Conservation (phyloP, 1,139 yeast genomes). For the Zygosaccharomyces pseudobailii region DNA sequence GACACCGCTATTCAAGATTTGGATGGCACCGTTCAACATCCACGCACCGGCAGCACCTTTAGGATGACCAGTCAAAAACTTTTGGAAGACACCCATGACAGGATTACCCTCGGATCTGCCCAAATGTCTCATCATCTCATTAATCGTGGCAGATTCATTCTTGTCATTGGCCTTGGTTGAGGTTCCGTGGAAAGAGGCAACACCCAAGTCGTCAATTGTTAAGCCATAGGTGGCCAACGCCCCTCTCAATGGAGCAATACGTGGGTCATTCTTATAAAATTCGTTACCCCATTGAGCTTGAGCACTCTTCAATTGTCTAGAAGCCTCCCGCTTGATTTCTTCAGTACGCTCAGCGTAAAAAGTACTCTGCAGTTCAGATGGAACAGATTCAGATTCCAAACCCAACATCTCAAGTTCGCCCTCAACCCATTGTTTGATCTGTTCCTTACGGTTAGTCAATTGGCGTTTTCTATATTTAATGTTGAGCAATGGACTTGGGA, state of each 20-base stretch:
- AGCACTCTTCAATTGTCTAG: constrained; percentile 81
- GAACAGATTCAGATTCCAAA: constrained; percentile 61
- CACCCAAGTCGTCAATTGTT: constrained; percentile 90
- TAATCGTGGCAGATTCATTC: constrained; percentile 90
- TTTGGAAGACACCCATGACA: constrained; percentile 96
- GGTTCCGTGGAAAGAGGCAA: constrained; percentile 99
- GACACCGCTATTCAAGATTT: constrained; percentile 83
- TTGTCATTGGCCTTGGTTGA: constrained; percentile 97
- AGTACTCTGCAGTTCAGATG: constrained; percentile 41
- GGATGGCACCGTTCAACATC: constrained; percentile 99
- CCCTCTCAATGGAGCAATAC: constrained; percentile 96
- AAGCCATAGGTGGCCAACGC: constrained; percentile 91
- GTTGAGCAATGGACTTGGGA: constrained; percentile 76
- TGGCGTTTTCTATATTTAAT: constrained; percentile 94
- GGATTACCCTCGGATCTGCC: constrained; percentile 99
- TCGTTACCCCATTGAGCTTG: constrained; percentile 94
- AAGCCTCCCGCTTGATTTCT: constrained; percentile 81
- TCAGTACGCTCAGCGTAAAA: constrained; percentile 81
- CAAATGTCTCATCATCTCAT: constrained; percentile 87
- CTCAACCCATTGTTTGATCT: constrained; percentile 82
- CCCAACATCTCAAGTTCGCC: constrained; percentile 67
- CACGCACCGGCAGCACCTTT: constrained; percentile 99
- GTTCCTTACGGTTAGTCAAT: constrained; percentile 69
- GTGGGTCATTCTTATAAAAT: constrained; percentile 84
- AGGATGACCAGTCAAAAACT: constrained; percentile 98